Evolutionary conservation across 129 eudicot species (phyloP).

Genomic region (Flaveria brownii): DNA sequence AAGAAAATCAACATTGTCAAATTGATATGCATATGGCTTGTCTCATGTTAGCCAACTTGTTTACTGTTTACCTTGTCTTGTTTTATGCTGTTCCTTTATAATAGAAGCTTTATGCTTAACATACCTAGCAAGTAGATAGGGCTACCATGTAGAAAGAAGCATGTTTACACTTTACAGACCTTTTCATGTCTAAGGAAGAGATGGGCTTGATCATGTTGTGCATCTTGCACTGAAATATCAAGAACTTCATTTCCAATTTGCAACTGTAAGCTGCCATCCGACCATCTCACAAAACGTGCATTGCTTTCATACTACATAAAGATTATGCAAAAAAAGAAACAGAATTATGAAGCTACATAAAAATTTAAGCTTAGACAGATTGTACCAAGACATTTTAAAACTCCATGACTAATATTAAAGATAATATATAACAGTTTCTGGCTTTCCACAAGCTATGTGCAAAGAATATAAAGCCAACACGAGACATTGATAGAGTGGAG

Average conservation of each 20-base stretch:
- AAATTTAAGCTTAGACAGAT: too few species aligned
- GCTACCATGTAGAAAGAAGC: conserved; percentile 7
- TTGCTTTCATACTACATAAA: conserved; percentile 84
- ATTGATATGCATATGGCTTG: neutral
- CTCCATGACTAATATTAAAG: too few species aligned
- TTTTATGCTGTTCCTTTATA: conserved; percentile 10
- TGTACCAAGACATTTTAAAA: too few species aligned
- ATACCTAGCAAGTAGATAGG: conserved; percentile 2
- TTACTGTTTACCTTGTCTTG: conserved; percentile 3
- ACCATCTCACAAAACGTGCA: conserved; percentile 98
- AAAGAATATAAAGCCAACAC: neutral
- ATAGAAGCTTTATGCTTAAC: neutral
- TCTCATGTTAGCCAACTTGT: neutral
- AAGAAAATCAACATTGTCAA: conserved; percentile 13
- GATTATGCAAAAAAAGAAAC: conserved; percentile 11
- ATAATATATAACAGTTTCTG: too few species aligned
- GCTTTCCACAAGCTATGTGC: too few species aligned
- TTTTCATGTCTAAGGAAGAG: conserved; percentile 93
- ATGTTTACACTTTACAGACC: conserved; percentile 38
- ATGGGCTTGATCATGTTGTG: conserved; percentile 94
- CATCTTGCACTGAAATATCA: conserved; percentile 94
- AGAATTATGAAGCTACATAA: neutral
- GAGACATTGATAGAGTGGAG: conserved; percentile 6
- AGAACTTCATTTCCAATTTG: conserved; percentile 95
- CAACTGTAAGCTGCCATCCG: conserved; percentile 94